Evolutionary conservation across 306 rosid species (phyloP).

Genomic region (Acacia confusa): DNA sequence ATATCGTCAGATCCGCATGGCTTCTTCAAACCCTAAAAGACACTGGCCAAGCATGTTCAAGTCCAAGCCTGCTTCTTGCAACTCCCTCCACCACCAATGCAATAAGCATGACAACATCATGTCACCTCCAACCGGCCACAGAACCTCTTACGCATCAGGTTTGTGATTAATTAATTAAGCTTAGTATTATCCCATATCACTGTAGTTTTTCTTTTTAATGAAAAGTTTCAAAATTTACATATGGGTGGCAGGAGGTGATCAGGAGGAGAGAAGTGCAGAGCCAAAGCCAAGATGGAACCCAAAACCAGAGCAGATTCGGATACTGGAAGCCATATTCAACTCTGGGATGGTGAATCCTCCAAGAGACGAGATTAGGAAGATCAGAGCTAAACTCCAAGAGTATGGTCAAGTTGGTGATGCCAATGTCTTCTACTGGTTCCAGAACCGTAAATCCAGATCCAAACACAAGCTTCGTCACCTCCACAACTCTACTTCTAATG

Average conservation of each 20-base stretch:
- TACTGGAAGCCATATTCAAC: conserved; percentile 91
- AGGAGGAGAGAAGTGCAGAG: conserved; percentile 87
- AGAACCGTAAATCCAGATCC: conserved; percentile 92
- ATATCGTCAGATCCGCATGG: conserved; percentile 52
- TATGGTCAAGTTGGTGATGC: conserved; percentile 98
- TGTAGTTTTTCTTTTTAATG: not conserved
- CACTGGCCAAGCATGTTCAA: conserved; percentile 99
- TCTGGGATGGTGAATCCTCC: conserved; percentile 98
- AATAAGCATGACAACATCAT: conserved; percentile 67
- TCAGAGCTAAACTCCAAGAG: conserved; percentile 84
- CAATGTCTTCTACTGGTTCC: conserved; percentile 96
- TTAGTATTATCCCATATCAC: not conserved
- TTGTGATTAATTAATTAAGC: not conserved
- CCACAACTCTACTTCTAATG: conserved; percentile 52
- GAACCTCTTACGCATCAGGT: conserved; percentile 71
- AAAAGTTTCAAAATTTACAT: not conserved
- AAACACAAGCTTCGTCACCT: conserved; percentile 95
- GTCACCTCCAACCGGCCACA: conserved; percentile 51
- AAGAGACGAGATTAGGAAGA: conserved; percentile 88
- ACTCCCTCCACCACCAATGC: conserved; percentile 75
- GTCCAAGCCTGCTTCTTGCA: conserved; percentile 76
- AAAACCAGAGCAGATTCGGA: conserved; percentile 86
- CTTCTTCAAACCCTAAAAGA: conserved; percentile 76
- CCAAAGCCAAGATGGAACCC: conserved; percentile 99
- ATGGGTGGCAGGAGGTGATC: not conserved